Base-by-base conservation (phyloP, 225 moss, liverwort and hornwort genomes). In the Lunularia cruciata region DNA sequence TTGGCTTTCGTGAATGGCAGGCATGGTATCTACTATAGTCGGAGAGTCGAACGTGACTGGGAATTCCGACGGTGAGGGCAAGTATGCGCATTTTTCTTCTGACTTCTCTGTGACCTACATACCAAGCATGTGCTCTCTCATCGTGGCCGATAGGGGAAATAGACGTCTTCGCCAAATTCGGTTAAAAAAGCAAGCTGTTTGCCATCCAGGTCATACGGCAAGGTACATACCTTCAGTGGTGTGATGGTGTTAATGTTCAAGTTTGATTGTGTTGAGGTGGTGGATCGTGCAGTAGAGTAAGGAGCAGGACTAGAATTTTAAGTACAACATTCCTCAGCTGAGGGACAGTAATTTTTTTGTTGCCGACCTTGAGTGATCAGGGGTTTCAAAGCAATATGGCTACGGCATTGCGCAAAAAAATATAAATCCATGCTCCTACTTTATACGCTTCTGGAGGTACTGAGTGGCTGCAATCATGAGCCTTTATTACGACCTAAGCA, bases 31-130 rank as follows among this genome's bases (percentile, higher is more conserved):
- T 25, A 90, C 90, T 6, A 79, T 92, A 48, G 92, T 88, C 31
- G 92, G 92, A 62, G 81, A 83, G 77, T 57, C 70, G 22, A 88
- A 88, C 61, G 72, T 31, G 57, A 82, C 90, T 62, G 90, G 92
- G 65, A 77, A 75, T 76, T 42, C 57, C 10, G 88, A 93, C 75
- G 92, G 90, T 15, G 75, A 86, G 35, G 92, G 92, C 27, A 72
- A 8, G 4, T 69, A 71, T 15, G 90, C 85, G 35, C 75, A 69
- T 9, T 86, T 92, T 57, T 92, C 90, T 46, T 63, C 63, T 26
- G 81, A 86, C 32, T 92, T 92, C 61, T 80, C 71, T 38, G 62
- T 92, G 30, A 70, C 75, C 16, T 92, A 76, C 71, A 12, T 88
- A 58, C 72, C 72, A 3, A 76, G 63, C 34, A 75, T 65, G 20